Evolutionary conservation across 2,329 filamentous ascomycete species (phyloP).

Genomic region (Coleophoma crateriformis): DNA sequence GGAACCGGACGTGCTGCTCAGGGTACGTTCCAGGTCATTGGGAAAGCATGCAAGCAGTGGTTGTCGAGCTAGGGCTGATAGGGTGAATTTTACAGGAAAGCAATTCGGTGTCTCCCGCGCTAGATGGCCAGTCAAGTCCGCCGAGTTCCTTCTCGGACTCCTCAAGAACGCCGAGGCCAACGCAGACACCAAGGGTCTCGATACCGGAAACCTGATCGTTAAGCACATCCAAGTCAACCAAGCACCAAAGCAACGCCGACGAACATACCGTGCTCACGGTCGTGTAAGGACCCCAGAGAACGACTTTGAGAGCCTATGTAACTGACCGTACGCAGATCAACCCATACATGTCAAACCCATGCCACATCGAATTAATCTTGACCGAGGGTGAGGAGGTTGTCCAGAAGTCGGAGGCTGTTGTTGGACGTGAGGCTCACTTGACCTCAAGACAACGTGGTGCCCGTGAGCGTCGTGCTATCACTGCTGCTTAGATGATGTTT

Average conservation of each 20-base stretch:
- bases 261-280: conserved; percentile 99
- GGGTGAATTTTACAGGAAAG: conserved; percentile 64
- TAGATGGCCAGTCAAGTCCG: conserved; percentile 99
- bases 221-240: conserved; percentile 99
- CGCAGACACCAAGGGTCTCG: conserved; percentile 93
- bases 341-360: conserved; percentile 99
- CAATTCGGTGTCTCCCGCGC: conserved; percentile 97
- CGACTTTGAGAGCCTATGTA: too few relatives aligned
- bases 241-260: conserved; percentile 97
- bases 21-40: conserved; percentile 59
- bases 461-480: conserved; percentile 59
- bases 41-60: too few relatives aligned
- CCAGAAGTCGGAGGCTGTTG: conserved; percentile 74
- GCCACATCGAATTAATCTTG: conserved; percentile 99
- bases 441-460: conserved; percentile 87
- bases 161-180: conserved; percentile 98
- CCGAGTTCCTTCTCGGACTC: conserved; percentile 94
- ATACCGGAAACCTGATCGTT: conserved; percentile 95
- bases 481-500: conserved; percentile 48
- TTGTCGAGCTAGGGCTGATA: conserved; percentile 13
- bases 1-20: conserved; percentile 93
- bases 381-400: conserved; percentile 96
- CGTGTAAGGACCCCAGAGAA: conserved; percentile 67
- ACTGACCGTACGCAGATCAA: conserved; percentile 66
- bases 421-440: conserved; percentile 64